These are phyloP conservation scores for Xylaria sp. DNA, from an alignment of 2,329 filamentous ascomycete genomes.

Conservation along the genomic window DNA sequence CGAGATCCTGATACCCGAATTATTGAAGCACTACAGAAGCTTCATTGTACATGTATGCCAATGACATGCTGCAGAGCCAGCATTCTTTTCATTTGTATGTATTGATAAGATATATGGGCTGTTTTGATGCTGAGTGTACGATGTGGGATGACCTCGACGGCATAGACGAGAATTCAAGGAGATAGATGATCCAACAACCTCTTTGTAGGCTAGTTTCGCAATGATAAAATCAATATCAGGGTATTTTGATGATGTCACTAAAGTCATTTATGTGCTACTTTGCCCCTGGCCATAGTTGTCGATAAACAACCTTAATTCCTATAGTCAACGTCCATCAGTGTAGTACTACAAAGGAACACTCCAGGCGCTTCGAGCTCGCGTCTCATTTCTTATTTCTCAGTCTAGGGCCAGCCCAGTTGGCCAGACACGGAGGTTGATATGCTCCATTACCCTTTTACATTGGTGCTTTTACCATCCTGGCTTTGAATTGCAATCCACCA, in stretches of 20 bases:
- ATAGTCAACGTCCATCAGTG: too few species aligned
- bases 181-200: conserved; percentile 10
- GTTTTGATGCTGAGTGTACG: conserved; percentile 12
- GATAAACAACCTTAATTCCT: background rate
- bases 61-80: conserved; percentile 29
- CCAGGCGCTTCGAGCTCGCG: too few species aligned
- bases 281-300: background rate
- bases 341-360: too few species aligned
- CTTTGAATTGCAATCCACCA: too few species aligned
- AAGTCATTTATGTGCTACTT: background rate
- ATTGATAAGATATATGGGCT: conserved; percentile 11
- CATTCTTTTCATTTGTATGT: conserved; percentile 32
- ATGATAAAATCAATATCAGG: background rate
- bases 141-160: conserved; percentile 12
- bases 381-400: too few species aligned
- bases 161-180: conserved; percentile 7
- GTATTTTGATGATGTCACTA: background rate
- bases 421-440: too few species aligned
- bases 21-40: background rate
- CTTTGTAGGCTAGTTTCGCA: conserved; percentile 18
- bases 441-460: too few species aligned
- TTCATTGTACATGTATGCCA: background rate
- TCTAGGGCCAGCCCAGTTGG: too few species aligned
- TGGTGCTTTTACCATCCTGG: too few species aligned
- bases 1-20: background rate